Evolutionary conservation across 768 basidiomycete species (phyloP).

Genomic region (Boletus reticulatus): DNA sequence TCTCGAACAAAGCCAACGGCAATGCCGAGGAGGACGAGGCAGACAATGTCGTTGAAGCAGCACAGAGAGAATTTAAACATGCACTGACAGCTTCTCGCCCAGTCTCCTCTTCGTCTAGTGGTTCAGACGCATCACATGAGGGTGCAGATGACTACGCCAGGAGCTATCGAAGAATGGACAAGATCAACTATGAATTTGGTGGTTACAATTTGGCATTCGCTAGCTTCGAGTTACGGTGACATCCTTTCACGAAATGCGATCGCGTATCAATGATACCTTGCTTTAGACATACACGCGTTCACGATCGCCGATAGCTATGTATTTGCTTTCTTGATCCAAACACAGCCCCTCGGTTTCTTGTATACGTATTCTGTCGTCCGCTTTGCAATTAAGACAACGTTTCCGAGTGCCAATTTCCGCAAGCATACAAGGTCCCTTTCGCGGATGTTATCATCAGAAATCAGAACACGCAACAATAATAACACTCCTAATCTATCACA

Average conservation of each 20-base stretch:
- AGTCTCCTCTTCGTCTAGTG: conserved; percentile 21
- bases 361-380: conserved; percentile 16
- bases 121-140: conserved; percentile 14
- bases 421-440: not conserved
- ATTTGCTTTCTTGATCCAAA: conserved; percentile 10
- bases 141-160: conserved; percentile 20
- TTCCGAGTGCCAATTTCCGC: conserved; percentile 7
- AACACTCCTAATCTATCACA: conserved; percentile 19
- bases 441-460: not conserved
- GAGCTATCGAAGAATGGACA: conserved; percentile 82
- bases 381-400: conserved; percentile 20
- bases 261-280: conserved; percentile 19
- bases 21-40: conserved; percentile 43
- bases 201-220: conserved; percentile 90
- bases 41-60: conserved; percentile 62
- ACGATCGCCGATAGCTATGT: conserved; percentile 15
- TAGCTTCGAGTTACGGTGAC: conserved; percentile 64
- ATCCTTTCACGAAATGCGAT: conserved; percentile 8
- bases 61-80: conserved; percentile 68
- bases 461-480: conserved; percentile 4
- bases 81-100: conserved; percentile 47
- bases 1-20: conserved; percentile 61
- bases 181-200: conserved; percentile 97
- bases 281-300: conserved; percentile 19
- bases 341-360: conserved; percentile 7